These are phyloP conservation scores for Xerocomus brunneocitrinus DNA, from an alignment of 768 basidiomycete genomes.

Conservation along the genomic window DNA sequence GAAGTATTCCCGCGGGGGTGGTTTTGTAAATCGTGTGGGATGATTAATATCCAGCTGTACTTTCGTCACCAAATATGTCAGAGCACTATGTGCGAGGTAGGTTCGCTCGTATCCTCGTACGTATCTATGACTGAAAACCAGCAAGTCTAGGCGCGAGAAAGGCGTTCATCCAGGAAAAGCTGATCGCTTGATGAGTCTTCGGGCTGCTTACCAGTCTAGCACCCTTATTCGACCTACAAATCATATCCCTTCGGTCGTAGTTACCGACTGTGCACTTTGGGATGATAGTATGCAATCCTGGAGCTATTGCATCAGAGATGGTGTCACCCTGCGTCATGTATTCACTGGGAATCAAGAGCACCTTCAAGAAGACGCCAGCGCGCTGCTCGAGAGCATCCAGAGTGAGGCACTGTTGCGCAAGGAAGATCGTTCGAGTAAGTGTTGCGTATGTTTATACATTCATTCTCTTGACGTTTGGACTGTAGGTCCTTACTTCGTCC, in stretches of 20 bases:
- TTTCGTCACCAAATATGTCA: constrained; percentile 47
- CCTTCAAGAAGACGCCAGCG: constrained; percentile 38
- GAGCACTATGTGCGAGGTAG: constrained; percentile 38
- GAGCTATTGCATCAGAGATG: constrained; percentile 18
- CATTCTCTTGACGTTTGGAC: constrained; percentile 2
- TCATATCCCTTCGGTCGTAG: constrained; percentile 16
- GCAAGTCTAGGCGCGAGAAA: constrained; percentile 9
- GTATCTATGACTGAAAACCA: constrained; percentile 9
- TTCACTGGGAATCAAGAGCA: constrained; percentile 44
- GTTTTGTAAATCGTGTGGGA: constrained; percentile 46
- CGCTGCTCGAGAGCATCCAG: constrained; percentile 39
- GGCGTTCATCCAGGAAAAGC: constrained; percentile 10
- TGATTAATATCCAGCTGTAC: constrained; percentile 42
- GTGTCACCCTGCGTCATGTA: constrained; percentile 37
- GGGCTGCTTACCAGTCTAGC: constrained; percentile 13
- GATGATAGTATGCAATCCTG: constrained; percentile 30
- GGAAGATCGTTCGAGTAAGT: constrained; percentile 22
- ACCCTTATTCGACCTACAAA: constrained; percentile 16
- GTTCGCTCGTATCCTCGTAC: constrained; percentile 1
- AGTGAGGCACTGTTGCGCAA: constrained; percentile 21
- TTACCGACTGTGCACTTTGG: constrained; percentile 17
- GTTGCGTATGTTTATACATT: neutral
- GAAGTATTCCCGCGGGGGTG: constrained; percentile 43
- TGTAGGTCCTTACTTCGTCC: constrained; percentile 28
- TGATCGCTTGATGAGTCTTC: constrained; percentile 22